Conservation (phyloP, 108 stramenopile genomes). For the Aureococcus anophagefferens region DNA sequence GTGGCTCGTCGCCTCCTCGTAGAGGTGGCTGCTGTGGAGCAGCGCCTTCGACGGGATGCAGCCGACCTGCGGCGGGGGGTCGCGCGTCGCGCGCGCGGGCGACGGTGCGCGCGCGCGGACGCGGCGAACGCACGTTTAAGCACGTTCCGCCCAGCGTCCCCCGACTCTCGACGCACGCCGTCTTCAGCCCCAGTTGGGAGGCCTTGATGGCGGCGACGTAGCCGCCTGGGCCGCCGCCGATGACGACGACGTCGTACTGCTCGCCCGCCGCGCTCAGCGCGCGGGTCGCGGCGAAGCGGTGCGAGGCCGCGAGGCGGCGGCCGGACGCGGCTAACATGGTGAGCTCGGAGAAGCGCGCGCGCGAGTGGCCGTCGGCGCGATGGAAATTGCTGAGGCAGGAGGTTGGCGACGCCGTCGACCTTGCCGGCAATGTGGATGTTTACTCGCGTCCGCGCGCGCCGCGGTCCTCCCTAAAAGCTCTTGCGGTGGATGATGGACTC, state of each 20-base stretch:
- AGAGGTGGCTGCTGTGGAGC: constrained; percentile 80
- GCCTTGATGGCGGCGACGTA: constrained; percentile 99
- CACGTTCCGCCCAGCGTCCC: constrained; percentile 69
- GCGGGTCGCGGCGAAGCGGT: too few species aligned
- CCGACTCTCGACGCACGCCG: constrained; percentile 96
- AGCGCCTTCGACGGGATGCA: constrained; percentile 99
- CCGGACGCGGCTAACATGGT: too few species aligned
- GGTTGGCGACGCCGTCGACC: too few species aligned
- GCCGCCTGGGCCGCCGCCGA: constrained; percentile 95
- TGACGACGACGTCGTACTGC: neutral
- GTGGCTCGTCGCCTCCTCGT: constrained; percentile 84
- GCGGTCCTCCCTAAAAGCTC: neutral
- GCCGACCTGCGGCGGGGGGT: constrained; percentile 64
- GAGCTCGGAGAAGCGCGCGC: too few species aligned
- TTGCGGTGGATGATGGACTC: constrained; percentile 21
- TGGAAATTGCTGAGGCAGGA: too few species aligned
- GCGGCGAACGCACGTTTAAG: neutral
- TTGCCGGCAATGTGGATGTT: too few species aligned
- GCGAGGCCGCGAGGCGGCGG: too few species aligned
- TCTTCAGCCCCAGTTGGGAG: constrained; percentile 90
- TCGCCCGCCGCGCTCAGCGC: too few species aligned
- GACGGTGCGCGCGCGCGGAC: constrained; percentile 52
- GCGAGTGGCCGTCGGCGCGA: too few species aligned
- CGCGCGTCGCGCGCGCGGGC: constrained; percentile 21
- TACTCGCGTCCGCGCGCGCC: neutral